These are phyloP conservation scores for Sphagnurus paluster DNA, from an alignment of 1,284 basidiomycete species.

Conservation along the genomic window DNA sequence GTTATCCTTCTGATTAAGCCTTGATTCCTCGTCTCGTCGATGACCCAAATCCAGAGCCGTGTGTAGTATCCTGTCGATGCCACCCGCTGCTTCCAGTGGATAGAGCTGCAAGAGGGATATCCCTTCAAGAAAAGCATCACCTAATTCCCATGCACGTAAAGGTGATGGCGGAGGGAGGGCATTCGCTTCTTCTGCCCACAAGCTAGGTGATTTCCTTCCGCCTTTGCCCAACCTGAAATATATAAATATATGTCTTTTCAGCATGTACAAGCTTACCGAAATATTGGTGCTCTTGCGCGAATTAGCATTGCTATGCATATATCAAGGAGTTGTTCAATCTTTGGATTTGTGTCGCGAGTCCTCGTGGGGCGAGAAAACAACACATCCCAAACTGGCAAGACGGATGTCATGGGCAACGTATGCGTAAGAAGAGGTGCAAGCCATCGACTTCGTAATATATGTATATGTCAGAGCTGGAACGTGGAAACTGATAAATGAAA, in stretches of 20 bases:
- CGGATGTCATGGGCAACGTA: slow-evolving; percentile 60
- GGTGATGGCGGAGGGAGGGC: slow-evolving; percentile 42
- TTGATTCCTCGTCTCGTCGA: slow-evolving; percentile 45
- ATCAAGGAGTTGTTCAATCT: slow-evolving; percentile 66
- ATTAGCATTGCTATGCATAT: slow-evolving; percentile 69
- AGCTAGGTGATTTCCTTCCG: slow-evolving; percentile 40
- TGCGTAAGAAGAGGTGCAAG: slow-evolving; percentile 72
- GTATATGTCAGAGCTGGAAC: background rate
- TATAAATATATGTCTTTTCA: slow-evolving; percentile 4
- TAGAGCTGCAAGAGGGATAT: slow-evolving; percentile 64
- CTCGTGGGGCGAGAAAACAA: slow-evolving; percentile 61
- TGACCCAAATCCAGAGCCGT: slow-evolving; percentile 58
- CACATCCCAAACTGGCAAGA: slow-evolving; percentile 69
- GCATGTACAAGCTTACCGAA: slow-evolving; percentile 44
- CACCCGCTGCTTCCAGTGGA: slow-evolving; percentile 62
- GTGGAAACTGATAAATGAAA: background rate
- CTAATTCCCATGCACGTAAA: slow-evolving; percentile 52
- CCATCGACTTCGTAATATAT: slow-evolving; percentile 64
- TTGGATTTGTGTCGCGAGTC: slow-evolving; percentile 55
- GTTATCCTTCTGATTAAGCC: slow-evolving; percentile 30
- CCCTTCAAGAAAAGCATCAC: slow-evolving; percentile 66
- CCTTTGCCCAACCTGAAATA: slow-evolving; percentile 52
- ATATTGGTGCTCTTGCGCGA: slow-evolving; percentile 51
- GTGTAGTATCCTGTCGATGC: slow-evolving; percentile 70
- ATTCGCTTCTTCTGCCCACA: slow-evolving; percentile 55